Conservation (phyloP, 2,329 filamentous ascomycete species). For the Hymenoscyphus infarciens region DNA sequence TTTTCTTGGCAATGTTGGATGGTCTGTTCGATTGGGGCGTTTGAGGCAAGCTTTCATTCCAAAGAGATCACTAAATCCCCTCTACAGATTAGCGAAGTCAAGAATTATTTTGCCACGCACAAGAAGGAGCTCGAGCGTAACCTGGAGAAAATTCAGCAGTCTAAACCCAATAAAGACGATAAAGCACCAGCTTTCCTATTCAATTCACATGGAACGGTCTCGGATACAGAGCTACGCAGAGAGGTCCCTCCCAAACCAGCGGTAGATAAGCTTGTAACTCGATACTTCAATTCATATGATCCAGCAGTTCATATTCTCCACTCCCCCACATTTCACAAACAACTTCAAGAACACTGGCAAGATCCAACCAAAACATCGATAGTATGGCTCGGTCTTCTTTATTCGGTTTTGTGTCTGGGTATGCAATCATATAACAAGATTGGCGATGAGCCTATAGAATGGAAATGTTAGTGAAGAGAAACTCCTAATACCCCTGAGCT, state of each 20-base stretch:
- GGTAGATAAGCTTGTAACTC: slow-evolving; percentile 78
- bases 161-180: slow-evolving; percentile 56
- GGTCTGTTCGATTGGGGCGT: background rate
- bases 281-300: slow-evolving; percentile 84
- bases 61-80: slow-evolving; percentile 8
- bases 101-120: slow-evolving; percentile 80
- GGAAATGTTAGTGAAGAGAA: slow-evolving; percentile 53
- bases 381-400: slow-evolving; percentile 76
- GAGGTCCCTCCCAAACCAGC: slow-evolving; percentile 77
- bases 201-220: slow-evolving; percentile 64
- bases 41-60: background rate
- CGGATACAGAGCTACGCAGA: slow-evolving; percentile 72
- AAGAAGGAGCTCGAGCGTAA: slow-evolving; percentile 87
- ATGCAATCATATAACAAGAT: slow-evolving; percentile 77
- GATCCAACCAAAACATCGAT: slow-evolving; percentile 68
- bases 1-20: background rate
- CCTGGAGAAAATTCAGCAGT: slow-evolving; percentile 69
- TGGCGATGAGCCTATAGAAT: slow-evolving; percentile 76
- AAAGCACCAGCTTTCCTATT: slow-evolving; percentile 77
- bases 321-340: slow-evolving; percentile 77
- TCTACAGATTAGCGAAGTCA: slow-evolving; percentile 78
- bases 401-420: slow-evolving; percentile 71
- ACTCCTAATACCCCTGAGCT: background rate
- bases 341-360: slow-evolving; percentile 64
- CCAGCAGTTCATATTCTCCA: slow-evolving; percentile 73